Evolutionary conservation across 2,329 filamentous ascomycete genomes (phyloP).

Genomic region (Calonectria pseudoturangicola): DNA sequence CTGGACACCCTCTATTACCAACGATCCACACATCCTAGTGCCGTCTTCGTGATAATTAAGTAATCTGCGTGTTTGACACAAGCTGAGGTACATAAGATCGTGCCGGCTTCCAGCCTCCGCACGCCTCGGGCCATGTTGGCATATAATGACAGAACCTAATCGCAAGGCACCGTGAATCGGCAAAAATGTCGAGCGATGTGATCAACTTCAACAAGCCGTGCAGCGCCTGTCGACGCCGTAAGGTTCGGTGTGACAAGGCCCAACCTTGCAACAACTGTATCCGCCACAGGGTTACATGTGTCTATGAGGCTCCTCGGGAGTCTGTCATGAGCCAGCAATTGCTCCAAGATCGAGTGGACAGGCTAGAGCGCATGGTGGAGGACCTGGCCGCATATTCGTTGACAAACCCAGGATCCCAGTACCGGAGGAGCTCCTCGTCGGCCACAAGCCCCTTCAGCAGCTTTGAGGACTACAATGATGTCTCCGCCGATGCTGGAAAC

Average conservation of each 20-base stretch:
- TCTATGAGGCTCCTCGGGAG: slow-evolving; percentile 46
- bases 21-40: slow-evolving; percentile 42
- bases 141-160: slow-evolving; percentile 12
- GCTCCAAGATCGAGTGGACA: slow-evolving; percentile 46
- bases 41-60: slow-evolving; percentile 39
- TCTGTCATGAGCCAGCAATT: slow-evolving; percentile 44
- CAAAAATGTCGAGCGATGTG: slow-evolving; percentile 46
- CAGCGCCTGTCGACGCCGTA: slow-evolving; percentile 47
- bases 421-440: slow-evolving; percentile 37
- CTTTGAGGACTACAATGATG: slow-evolving; percentile 40
- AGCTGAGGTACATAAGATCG: slow-evolving; percentile 40
- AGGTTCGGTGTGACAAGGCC: slow-evolving; percentile 46
- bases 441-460: slow-evolving; percentile 43
- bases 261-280: slow-evolving; percentile 48
- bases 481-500: slow-evolving; percentile 36
- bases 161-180: slow-evolving; percentile 19
- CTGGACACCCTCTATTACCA: slow-evolving; percentile 30
- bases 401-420: slow-evolving; percentile 32
- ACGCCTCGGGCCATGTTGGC: slow-evolving; percentile 17
- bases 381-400: slow-evolving; percentile 42
- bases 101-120: slow-evolving; percentile 31
- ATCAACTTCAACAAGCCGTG: slow-evolving; percentile 49
- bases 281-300: slow-evolving; percentile 44
- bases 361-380: slow-evolving; percentile 45
- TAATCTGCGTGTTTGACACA: slow-evolving; percentile 37